phyloP scores from a whole-genome alignment of 192 early-diverging fungal species.

The Rhizophagus clarus region DNA sequence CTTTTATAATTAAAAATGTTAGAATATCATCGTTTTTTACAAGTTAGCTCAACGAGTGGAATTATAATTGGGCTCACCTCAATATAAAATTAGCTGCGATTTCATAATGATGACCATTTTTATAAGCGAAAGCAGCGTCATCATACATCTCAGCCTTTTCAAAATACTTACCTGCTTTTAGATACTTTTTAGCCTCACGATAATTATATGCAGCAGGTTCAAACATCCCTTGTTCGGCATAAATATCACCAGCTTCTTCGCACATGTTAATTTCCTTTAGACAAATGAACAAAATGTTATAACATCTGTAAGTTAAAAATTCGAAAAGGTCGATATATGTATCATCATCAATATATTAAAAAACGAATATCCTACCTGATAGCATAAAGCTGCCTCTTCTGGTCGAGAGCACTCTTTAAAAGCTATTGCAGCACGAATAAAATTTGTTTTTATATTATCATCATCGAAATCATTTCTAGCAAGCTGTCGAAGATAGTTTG shows the following conservation, averaged over 20 bases:
- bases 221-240: neutral
- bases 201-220: conserved; percentile 13
- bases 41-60: too few relatives aligned
- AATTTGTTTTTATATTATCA: neutral
- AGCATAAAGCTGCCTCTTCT: conserved; percentile 10
- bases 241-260: neutral
- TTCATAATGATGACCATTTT: neutral
- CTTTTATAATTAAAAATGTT: neutral
- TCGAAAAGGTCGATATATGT: neutral
- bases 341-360: too few relatives aligned
- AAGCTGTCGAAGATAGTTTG: conserved; percentile 13
- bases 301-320: too few relatives aligned
- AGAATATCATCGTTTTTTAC: neutral
- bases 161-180: neutral
- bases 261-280: neutral
- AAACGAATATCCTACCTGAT: neutral
- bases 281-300: too few relatives aligned
- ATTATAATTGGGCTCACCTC: neutral
- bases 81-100: neutral
- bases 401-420: conserved; percentile 11
- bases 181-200: neutral
- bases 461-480: conserved; percentile 18
- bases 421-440: neutral
- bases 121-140: conserved; percentile 18
- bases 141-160: conserved; percentile 24